Percentiles rank a stretch among this genome's conserved stretches.
These are phyloP conservation scores for Dendrostoma leiphaemia DNA, from an alignment of 2,329 filamentous ascomycete genomes.

Conservation along the genomic window DNA sequence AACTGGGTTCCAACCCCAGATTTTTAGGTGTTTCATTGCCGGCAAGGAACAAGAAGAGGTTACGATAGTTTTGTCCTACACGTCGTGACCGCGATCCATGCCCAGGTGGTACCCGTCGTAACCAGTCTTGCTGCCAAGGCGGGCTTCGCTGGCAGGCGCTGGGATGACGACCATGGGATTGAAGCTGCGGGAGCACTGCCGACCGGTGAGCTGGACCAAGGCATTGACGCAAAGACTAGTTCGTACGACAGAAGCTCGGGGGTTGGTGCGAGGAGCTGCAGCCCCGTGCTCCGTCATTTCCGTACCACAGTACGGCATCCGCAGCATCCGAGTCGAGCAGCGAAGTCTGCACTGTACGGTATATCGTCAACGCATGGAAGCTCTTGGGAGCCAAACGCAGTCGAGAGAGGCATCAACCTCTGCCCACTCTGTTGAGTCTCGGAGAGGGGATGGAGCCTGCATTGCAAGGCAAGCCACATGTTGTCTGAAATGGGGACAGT, in stretches of 20 bases:
- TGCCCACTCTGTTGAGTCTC: background rate
- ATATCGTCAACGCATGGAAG: too few relatives aligned
- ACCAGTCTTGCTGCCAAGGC: too few relatives aligned
- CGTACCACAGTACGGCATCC: background rate
- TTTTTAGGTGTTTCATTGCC: too few relatives aligned
- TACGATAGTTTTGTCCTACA: background rate
- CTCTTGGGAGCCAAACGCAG: background rate
- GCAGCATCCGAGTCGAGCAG: too few relatives aligned
- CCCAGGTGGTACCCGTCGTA: too few relatives aligned
- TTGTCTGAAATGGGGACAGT: background rate
- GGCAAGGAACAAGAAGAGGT: too few relatives aligned
- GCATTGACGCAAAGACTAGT: constrained; percentile 5
- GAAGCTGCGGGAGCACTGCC: constrained; percentile 1
- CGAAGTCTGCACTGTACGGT: too few relatives aligned
- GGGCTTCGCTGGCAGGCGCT: background rate
- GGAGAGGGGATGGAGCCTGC: background rate
- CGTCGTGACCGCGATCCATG: background rate
- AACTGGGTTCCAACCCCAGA: constrained; percentile 4
- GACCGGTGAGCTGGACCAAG: background rate
- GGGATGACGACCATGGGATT: background rate
- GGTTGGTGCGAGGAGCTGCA: background rate
- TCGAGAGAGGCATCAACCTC: background rate
- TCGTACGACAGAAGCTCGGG: background rate
- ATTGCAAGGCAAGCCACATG: background rate
- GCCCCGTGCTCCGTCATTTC: background rate